Evolutionary conservation across 2,329 filamentous ascomycete genomes (phyloP).

Genomic region (Nemania bipapillata): DNA sequence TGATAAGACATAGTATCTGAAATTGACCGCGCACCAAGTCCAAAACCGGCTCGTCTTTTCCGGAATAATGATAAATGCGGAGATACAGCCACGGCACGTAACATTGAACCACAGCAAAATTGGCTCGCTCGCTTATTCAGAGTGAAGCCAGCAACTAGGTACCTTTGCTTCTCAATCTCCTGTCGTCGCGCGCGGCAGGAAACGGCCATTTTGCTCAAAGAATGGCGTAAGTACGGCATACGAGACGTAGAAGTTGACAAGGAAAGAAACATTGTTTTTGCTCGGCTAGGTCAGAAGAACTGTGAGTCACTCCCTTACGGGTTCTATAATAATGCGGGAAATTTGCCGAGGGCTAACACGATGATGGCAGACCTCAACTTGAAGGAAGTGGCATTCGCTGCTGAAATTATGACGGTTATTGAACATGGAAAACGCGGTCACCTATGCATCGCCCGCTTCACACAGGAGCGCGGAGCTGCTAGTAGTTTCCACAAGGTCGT

Average conservation of each 20-base stretch:
- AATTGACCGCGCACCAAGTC: constrained; percentile 47
- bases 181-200: constrained; percentile 81
- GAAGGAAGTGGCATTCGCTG: constrained; percentile 87
- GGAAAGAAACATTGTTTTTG: constrained; percentile 80
- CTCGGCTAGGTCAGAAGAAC: constrained; percentile 78
- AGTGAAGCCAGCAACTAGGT: constrained; percentile 81
- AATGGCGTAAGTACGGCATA: constrained; percentile 86
- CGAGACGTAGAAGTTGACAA: constrained; percentile 82
- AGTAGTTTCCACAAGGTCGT: constrained; percentile 88
- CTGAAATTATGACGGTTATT: constrained; percentile 87
- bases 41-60: constrained; percentile 43
- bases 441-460: constrained; percentile 84
- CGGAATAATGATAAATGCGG: constrained; percentile 40
- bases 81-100: constrained; percentile 53
- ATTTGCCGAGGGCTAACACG: constrained; percentile 24
- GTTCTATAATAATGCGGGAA: background rate
- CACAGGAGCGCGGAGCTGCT: constrained; percentile 89
- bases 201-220: constrained; percentile 76
- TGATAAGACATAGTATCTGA: constrained; percentile 48
- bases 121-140: constrained; percentile 92
- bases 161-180: constrained; percentile 79
- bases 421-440: constrained; percentile 82
- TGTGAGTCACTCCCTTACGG: constrained; percentile 66
- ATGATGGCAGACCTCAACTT: constrained; percentile 73
- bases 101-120: constrained; percentile 77